These are phyloP conservation scores for Leccinum pallidistipes DNA, from an alignment of 1,284 basidiomycete genomes.

Conservation along the genomic window DNA sequence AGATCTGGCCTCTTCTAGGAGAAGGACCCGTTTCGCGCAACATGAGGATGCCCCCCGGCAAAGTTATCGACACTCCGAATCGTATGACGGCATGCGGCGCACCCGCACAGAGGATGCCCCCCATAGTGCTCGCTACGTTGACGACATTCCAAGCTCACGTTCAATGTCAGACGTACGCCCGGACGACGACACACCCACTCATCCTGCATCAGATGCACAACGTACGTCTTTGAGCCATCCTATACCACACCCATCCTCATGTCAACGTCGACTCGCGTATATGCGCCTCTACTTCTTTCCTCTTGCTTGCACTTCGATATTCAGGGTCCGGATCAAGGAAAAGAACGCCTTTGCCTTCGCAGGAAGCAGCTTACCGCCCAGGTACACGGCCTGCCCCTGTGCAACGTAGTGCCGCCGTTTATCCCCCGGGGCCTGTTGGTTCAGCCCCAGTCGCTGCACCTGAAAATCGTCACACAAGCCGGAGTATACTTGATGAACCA, in stretches of 20 bases:
- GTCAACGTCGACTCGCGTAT: conserved; percentile 28
- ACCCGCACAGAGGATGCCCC: conserved; percentile 22
- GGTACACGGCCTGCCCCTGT: conserved; percentile 18
- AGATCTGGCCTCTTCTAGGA: conserved; percentile 14
- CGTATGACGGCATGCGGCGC: conserved; percentile 18
- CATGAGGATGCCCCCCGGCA: conserved; percentile 11
- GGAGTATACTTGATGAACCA: conserved; percentile 6
- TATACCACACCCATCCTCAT: conserved; percentile 33
- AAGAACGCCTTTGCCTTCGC: conserved; percentile 38
- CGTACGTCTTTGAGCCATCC: conserved; percentile 44
- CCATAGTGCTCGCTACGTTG: conserved; percentile 12
- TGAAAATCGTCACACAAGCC: conserved; percentile 7
- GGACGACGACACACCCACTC: conserved; percentile 18
- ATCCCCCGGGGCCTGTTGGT: conserved; percentile 5
- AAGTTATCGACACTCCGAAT: conserved; percentile 13
- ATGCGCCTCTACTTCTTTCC: conserved; percentile 16
- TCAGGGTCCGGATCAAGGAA: conserved; percentile 32
- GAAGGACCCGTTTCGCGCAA: conserved; percentile 30
- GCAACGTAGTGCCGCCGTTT: conserved; percentile 13
- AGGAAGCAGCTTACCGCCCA: conserved; percentile 38
- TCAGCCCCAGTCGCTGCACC: background rate
- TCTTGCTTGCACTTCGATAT: conserved; percentile 17
- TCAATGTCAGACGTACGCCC: conserved; percentile 18
- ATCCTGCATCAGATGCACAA: conserved; percentile 34
- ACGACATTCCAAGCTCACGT: conserved; percentile 23